Base-by-base conservation (phyloP, 139 green algal species). In the Picocystis salinarum region DNA sequence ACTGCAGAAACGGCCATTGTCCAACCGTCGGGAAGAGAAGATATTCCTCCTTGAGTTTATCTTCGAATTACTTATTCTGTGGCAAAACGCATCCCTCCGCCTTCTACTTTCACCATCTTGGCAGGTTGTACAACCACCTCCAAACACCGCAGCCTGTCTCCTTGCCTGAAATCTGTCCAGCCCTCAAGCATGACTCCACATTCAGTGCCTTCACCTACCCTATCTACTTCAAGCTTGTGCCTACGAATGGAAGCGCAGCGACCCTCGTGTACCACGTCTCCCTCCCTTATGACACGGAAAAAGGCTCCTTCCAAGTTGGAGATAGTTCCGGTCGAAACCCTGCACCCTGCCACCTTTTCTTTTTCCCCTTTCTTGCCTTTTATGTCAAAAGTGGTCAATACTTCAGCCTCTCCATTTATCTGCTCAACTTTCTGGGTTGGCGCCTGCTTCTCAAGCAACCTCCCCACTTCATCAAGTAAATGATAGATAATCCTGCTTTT, bases 401-500 rank as follows among this genome's bases (percentile, higher is more conserved):
- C 36, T 42, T 42, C 25, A 6, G 20, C 36, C 36, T 22, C 6
- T 9, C 25, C 25, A 9, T 42, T 42, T 7, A 42, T 42, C 36
- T 42, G 20, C 20, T 28, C 24, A 6, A 7, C 25, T 22, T 42
- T 20, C 36, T 42, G 36, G 7, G 25, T 34, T 5, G 47, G 47
- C 7, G 33, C 33, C 9, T n/a, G 18, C 7, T 10, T 27, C 4
- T 17, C 25, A 19, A 54, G 25, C 20, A 44, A 27, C 19, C 37
- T 39, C 12, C 47, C 47, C 5, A 45, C 47, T n/a, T n/a, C n/a
- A 23, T 44, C 51, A 12, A 91, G 50, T 29, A 92, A 46, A 30
- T 71, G 47, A 52, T 92, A 92, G 42, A 92, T 85, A 28, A 92
- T 61, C 15, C 55, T 48, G 28, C 83, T 70, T 18, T 48, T 29